Evolutionary conservation across 768 basidiomycete genomes (phyloP).

Genomic region (Strobilomyces echinocephalus): DNA sequence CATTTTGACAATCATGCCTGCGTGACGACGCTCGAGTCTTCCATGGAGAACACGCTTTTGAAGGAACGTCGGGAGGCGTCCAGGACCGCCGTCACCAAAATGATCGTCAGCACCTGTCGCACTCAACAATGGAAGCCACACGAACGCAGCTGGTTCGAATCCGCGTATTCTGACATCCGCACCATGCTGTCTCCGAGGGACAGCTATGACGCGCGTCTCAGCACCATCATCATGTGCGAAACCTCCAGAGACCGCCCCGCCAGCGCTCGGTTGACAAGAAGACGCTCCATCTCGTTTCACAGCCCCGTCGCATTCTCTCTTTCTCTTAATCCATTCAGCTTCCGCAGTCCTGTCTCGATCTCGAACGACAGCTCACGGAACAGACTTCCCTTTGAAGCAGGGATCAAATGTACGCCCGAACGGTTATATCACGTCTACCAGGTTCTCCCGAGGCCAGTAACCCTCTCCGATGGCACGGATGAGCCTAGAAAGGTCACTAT

Average conservation of each 20-base stretch:
- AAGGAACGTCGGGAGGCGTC: conserved; percentile 24
- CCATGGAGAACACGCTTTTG: conserved; percentile 7
- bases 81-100: conserved; percentile 13
- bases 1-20: conserved; percentile 29
- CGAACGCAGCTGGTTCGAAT: conserved; percentile 25
- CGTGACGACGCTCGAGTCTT: conserved; percentile 27
- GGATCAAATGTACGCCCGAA: conserved; percentile 5
- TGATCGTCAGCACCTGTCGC: conserved; percentile 21
- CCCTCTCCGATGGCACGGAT: neutral
- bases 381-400: conserved; percentile 21
- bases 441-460: conserved; percentile 7
- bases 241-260: neutral
- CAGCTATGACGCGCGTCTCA: neutral
- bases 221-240: conserved; percentile 27
- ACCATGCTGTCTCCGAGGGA: conserved; percentile 19
- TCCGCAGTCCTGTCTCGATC: conserved; percentile 22
- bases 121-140: conserved; percentile 25
- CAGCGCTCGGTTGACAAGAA: conserved; percentile 2
- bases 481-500: conserved; percentile 3
- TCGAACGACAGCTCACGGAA: conserved; percentile 9
- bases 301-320: conserved; percentile 17
- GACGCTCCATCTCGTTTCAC: conserved; percentile 22
- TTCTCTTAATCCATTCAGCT: conserved; percentile 10
- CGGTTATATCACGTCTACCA: conserved; percentile 22
- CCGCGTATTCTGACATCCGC: conserved; percentile 25